phyloP scores from a whole-genome alignment of 305 asterid genomes.

The Fraxinus floribunda region DNA sequence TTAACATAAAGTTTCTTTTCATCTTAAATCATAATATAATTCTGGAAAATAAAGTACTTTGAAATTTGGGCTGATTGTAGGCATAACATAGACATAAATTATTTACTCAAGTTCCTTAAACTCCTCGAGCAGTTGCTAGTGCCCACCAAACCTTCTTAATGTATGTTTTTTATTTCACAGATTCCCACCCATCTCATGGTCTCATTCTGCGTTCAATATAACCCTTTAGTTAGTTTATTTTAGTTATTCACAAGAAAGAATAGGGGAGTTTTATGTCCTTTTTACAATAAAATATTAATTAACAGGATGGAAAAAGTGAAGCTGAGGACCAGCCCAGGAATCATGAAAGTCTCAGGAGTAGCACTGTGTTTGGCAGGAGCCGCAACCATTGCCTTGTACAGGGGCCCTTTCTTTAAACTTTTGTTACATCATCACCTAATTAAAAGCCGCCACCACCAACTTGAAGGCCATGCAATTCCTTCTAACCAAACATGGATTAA shows the following conservation, averaged over 20 bases:
- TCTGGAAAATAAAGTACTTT: too few relatives aligned
- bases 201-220: too few relatives aligned
- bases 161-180: too few relatives aligned
- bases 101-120: too few relatives aligned
- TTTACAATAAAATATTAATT: background rate
- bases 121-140: background rate
- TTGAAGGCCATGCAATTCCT: slow-evolving; percentile 27
- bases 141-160: background rate
- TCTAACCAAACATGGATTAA: slow-evolving; percentile 57
- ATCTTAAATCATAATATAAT: too few relatives aligned
- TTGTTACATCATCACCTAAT: slow-evolving; percentile 71
- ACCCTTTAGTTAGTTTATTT: too few relatives aligned
- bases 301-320: slow-evolving; percentile 71
- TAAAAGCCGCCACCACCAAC: slow-evolving; percentile 30
- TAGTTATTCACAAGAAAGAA: background rate
- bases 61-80: too few relatives aligned
- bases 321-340: slow-evolving; percentile 48
- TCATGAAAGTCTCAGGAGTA: slow-evolving; percentile 62
- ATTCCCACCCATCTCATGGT: too few relatives aligned
- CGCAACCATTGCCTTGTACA: slow-evolving; percentile 72
- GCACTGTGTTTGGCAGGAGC: slow-evolving; percentile 67
- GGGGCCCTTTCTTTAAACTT: slow-evolving; percentile 64
- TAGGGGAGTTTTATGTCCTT: background rate
- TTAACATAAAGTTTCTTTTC: too few relatives aligned
- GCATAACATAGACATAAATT: too few relatives aligned